Evolutionary conservation across 2,329 filamentous ascomycete species (phyloP).

Genomic region (Pestalotiopsis sp.): DNA sequence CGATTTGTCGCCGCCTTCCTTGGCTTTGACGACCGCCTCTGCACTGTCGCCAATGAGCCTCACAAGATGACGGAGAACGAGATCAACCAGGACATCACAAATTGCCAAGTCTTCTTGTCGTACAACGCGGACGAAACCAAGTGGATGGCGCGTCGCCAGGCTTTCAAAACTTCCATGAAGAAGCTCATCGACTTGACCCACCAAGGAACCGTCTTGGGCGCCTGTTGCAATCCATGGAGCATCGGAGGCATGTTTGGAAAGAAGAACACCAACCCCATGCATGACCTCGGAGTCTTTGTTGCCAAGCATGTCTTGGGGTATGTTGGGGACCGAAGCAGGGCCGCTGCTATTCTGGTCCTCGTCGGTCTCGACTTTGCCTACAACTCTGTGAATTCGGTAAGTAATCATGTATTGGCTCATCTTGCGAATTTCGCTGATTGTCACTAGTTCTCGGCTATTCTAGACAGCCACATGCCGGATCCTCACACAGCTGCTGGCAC

Average conservation of each 20-base stretch:
- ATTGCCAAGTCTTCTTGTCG: slow-evolving; percentile 27
- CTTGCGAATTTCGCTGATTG: background rate
- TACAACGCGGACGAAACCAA: slow-evolving; percentile 29
- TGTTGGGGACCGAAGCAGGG: slow-evolving; percentile 5
- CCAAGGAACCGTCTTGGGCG: slow-evolving; percentile 12
- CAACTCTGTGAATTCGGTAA: slow-evolving; percentile 11
- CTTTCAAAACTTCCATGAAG: slow-evolving; percentile 5
- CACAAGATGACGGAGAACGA: slow-evolving; percentile 24
- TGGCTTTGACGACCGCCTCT: slow-evolving; percentile 22
- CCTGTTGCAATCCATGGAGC: slow-evolving; percentile 6
- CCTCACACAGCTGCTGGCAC: slow-evolving; percentile 3
- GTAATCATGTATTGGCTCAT: background rate
- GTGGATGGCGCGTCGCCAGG: slow-evolving; percentile 21
- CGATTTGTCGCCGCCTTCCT: slow-evolving; percentile 34
- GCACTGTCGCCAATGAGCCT: slow-evolving; percentile 14
- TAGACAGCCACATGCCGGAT: slow-evolving; percentile 12
- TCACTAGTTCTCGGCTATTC: slow-evolving; percentile 9
- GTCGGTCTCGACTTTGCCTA: slow-evolving; percentile 15
- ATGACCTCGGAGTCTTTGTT: slow-evolving; percentile 15
- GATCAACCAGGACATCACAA: slow-evolving; percentile 29
- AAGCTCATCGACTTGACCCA: slow-evolving; percentile 12
- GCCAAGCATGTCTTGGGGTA: slow-evolving; percentile 13
- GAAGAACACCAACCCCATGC: slow-evolving; percentile 8
- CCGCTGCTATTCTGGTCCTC: slow-evolving; percentile 10
- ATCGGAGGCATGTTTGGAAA: slow-evolving; percentile 9